phyloP scores from a whole-genome alignment of 257 asterid genomes.

The Solanum ossicruentum region DNA sequence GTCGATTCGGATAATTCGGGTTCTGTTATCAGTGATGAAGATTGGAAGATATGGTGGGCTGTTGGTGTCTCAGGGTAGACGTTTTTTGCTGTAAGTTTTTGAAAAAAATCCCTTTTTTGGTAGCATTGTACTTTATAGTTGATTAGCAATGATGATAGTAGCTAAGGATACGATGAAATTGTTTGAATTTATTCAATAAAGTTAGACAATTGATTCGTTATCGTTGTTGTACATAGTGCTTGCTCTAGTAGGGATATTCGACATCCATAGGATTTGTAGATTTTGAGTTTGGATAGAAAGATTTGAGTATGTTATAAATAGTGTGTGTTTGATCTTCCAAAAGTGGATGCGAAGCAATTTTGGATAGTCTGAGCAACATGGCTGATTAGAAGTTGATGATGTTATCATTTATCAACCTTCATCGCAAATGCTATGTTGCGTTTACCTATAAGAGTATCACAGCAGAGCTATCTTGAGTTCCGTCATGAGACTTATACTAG shows the following conservation, averaged over 20 bases:
- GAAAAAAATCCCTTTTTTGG: background rate
- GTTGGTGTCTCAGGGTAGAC: constrained; percentile 12
- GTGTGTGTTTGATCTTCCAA: too few relatives aligned
- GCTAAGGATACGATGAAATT: background rate
- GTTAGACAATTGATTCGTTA: background rate
- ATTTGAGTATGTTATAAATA: too few relatives aligned
- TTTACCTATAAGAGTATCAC: background rate
- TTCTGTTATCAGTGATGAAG: constrained; percentile 20
- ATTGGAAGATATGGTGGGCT: constrained; percentile 59
- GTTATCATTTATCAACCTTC: background rate
- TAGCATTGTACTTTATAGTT: background rate
- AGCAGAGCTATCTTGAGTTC: background rate
- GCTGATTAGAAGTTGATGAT: background rate
- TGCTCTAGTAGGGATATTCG: too few relatives aligned
- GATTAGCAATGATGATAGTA: background rate
- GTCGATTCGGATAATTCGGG: constrained; percentile 22
- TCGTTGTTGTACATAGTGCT: background rate
- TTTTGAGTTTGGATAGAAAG: background rate
- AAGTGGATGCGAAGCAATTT: background rate
- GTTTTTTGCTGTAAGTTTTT: background rate
- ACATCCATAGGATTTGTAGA: too few relatives aligned
- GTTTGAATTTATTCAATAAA: background rate
- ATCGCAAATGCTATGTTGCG: background rate
- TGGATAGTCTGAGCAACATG: background rate
- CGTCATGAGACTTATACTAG: background rate